Conservation (phyloP, 2,329 filamentous ascomycete species). For the Zymoseptoria ardabiliae region DNA sequence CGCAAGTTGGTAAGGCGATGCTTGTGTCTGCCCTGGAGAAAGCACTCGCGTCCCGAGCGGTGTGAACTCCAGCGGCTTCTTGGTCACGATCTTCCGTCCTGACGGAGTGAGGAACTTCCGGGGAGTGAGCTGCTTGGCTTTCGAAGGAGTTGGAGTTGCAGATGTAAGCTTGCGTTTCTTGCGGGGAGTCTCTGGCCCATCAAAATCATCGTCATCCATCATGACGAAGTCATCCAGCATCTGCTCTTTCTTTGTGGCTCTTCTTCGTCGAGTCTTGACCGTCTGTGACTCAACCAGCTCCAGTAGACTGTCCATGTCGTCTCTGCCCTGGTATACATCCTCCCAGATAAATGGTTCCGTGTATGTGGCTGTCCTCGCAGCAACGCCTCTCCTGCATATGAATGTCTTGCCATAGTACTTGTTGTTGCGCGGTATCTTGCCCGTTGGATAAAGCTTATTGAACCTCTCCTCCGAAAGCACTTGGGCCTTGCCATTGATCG, state of each 20-base stretch:
- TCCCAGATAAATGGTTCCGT: conserved; percentile 92
- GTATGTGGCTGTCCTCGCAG: conserved; percentile 80
- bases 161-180: conserved; percentile 44
- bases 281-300: conserved; percentile 64
- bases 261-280: conserved; percentile 57
- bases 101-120: conserved; percentile 55
- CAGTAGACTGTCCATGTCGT: conserved; percentile 60
- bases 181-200: conserved; percentile 37
- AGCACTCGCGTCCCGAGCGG: conserved; percentile 84
- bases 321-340: conserved; percentile 62
- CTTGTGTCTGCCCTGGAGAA: conserved; percentile 64
- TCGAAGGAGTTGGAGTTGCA: conserved; percentile 38
- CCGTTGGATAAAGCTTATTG: conserved; percentile 61
- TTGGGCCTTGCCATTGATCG: conserved; percentile 82
- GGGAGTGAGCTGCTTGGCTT: conserved; percentile 40
- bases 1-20: conserved; percentile 86
- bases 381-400: conserved; percentile 81
- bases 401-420: conserved; percentile 79
- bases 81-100: conserved; percentile 63
- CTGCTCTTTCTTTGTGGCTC: conserved; percentile 23
- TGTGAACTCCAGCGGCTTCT: conserved; percentile 90
- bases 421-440: conserved; percentile 64
- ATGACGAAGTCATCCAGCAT: conserved; percentile 42
- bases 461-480: conserved; percentile 70
- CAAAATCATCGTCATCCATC: conserved; percentile 33